A percentile compares a stretch with the other conserved stretches of the same genome.
Evolutionary conservation across 1,284 basidiomycete species (phyloP).

Genomic region (Tausonia pullulans): DNA sequence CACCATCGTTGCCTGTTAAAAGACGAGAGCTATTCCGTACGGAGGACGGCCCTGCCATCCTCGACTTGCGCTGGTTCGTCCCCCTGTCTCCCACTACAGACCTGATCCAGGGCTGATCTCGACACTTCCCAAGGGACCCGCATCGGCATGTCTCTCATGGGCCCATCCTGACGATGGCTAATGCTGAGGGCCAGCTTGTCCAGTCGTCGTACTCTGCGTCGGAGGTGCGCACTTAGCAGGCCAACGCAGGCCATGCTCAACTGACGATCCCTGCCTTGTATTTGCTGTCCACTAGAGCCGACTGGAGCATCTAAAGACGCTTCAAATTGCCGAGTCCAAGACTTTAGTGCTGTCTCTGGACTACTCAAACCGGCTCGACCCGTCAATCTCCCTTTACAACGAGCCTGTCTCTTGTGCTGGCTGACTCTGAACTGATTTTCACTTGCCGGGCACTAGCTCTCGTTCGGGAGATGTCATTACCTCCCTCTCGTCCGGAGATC

Average conservation of each 20-base stretch:
- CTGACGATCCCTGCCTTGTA: too few relatives aligned
- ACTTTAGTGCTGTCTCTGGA: conserved; percentile 74
- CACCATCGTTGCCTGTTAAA: too few relatives aligned
- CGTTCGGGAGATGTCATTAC: conserved; percentile 51
- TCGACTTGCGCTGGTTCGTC: conserved; percentile 83
- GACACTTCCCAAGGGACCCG: conserved; percentile 22
- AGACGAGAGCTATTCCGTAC: too few relatives aligned
- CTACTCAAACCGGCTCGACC: conserved; percentile 56
- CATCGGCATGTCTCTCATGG: conserved; percentile 22
- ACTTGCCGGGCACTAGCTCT: background rate
- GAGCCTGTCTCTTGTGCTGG: conserved; percentile 2
- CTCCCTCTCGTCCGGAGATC: conserved; percentile 56
- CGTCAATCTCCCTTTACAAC: conserved; percentile 21
- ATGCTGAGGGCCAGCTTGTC: conserved; percentile 65
- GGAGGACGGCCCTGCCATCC: conserved; percentile 58
- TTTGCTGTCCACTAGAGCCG: conserved; percentile 31
- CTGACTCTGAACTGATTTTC: background rate
- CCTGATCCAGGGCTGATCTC: too few relatives aligned
- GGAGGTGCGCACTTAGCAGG: too few relatives aligned
- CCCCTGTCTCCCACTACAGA: background rate
- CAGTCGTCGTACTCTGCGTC: background rate
- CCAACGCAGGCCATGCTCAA: too few relatives aligned
- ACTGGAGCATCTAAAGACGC: conserved; percentile 40
- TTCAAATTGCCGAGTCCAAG: conserved; percentile 49
- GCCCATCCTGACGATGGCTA: conserved; percentile 55